A percentile compares a stretch with the other conserved stretches of the same genome.
Conservation (phyloP, 1,139 yeast genomes). For the Kurtzmaniella natalensis region DNA sequence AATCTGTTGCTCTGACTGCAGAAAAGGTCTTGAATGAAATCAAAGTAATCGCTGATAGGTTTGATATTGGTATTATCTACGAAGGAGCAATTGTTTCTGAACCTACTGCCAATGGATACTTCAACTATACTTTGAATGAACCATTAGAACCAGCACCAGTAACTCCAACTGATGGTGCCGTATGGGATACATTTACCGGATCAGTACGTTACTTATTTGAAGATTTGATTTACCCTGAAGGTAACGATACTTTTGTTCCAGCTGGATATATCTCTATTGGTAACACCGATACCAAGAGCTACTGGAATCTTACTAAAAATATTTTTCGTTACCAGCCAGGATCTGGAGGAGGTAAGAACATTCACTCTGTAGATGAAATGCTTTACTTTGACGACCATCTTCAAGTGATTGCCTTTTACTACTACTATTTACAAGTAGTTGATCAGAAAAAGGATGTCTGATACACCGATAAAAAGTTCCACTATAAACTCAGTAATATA, state of each 20-base stretch:
- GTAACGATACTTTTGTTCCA: conserved; percentile 22
- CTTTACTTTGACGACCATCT: conserved; percentile 22
- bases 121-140: conserved; percentile 33
- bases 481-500: too few species aligned
- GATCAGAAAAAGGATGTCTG: conserved; percentile 14
- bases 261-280: conserved; percentile 35
- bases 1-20: conserved; percentile 35
- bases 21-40: conserved; percentile 36
- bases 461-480: too few species aligned
- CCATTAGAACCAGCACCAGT: conserved; percentile 58
- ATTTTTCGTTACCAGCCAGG: conserved; percentile 36
- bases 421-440: conserved; percentile 34
- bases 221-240: conserved; percentile 33
- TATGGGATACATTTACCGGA: conserved; percentile 56
- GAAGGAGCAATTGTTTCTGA: conserved; percentile 27
- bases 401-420: conserved; percentile 29
- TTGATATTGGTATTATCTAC: conserved; percentile 42
- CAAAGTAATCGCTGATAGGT: conserved; percentile 36
- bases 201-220: conserved; percentile 54
- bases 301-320: conserved; percentile 37
- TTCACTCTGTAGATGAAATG: conserved; percentile 35
- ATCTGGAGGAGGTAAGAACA: conserved; percentile 12
- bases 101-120: conserved; percentile 38
- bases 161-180: conserved; percentile 41
- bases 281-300: conserved; percentile 38